Base-by-base conservation (phyloP, 371 early-diverging fungal species). In the Rhizopus microsporus region DNA sequence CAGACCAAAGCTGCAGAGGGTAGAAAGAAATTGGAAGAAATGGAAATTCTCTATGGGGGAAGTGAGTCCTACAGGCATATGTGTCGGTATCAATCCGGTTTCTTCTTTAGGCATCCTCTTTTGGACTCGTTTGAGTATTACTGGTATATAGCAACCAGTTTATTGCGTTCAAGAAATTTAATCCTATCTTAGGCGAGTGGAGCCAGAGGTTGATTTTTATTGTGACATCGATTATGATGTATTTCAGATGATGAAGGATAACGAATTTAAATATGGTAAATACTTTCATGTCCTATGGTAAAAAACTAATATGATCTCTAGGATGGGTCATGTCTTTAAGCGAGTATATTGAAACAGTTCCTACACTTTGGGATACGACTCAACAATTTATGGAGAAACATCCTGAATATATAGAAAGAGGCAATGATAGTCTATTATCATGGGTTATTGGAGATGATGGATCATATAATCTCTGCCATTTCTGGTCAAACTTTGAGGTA, bases 171-270 rank as follows among this genome's bases (percentile, higher is more conserved):
- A n/a, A 12, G 3, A 23, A 23, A 23, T 23, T 23, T 23, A 23
- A 23, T 23, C 23, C 23, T 23, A 23, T 23, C 23, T 23, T 30
- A 69, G 69, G 99, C 81, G 99, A 10, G 81, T 98, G 16, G 98
- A 98, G 69, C 99, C 98, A 0, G 90, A 84, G 46, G 93, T 95
- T 23, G 56, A 84, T 54, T 95, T 87, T 62, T 75, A 76, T 40
- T 98, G 98, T 68, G 88, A 93, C 51, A 83, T 98, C 44, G 87
- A 88, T 56, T 89, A 91, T 65, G 98, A 98, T 68, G 92, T 93
- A 4, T 98, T 98, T 70, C 75, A 80, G 58, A 91, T 78, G 65
- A 92, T 94, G 91, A 75, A 82, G 59, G 78, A 89, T 33, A 89
- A 89, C 53, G 77, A 87, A 23, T 88, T 90, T 62, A 81, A 86